Evolutionary conservation across 1,284 basidiomycete species (phyloP).

Genomic region (Ceratobasidium theobromae): DNA sequence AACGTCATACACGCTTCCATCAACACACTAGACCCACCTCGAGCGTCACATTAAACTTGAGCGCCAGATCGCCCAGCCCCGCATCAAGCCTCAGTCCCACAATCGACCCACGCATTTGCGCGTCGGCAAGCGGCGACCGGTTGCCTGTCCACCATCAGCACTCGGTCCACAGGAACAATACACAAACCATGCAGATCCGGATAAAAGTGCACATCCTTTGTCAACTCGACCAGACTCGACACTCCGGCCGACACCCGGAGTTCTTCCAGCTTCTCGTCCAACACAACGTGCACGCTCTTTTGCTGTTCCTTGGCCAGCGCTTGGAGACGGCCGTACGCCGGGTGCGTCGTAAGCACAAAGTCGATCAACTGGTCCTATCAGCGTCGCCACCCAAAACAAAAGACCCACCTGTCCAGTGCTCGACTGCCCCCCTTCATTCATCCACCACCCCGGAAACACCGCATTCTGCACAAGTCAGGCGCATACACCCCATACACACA

Average conservation of each 20-base stretch:
- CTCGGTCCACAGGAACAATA: conserved; percentile 6
- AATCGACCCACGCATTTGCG: conserved; percentile 89
- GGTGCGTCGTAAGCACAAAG: conserved; percentile 91
- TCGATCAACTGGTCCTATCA: conserved; percentile 70
- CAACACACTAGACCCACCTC: conserved; percentile 51
- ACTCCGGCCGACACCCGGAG: conserved; percentile 59
- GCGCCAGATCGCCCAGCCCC: conserved; percentile 78
- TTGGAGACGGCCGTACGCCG: conserved; percentile 73
- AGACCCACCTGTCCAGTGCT: conserved; percentile 85
- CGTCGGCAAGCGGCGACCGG: conserved; percentile 92
- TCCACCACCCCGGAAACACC: conserved; percentile 94
- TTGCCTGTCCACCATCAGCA: conserved; percentile 62
- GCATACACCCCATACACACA: not conserved
- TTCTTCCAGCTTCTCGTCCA: conserved; percentile 73
- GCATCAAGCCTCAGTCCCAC: conserved; percentile 83
- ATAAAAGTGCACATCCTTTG: conserved; percentile 90
- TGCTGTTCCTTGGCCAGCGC: conserved; percentile 50
- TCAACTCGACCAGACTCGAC: conserved; percentile 78
- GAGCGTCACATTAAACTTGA: conserved; percentile 88
- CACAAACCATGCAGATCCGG: conserved; percentile 83
- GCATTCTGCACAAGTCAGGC: conserved; percentile 55
- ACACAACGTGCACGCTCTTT: conserved; percentile 54
- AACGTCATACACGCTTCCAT: not conserved
- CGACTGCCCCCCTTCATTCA: conserved; percentile 99
- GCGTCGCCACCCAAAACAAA: not conserved